Evolutionary conservation across 805 yeast species (phyloP).

Genomic region (Nakazawaea anatomiae): DNA sequence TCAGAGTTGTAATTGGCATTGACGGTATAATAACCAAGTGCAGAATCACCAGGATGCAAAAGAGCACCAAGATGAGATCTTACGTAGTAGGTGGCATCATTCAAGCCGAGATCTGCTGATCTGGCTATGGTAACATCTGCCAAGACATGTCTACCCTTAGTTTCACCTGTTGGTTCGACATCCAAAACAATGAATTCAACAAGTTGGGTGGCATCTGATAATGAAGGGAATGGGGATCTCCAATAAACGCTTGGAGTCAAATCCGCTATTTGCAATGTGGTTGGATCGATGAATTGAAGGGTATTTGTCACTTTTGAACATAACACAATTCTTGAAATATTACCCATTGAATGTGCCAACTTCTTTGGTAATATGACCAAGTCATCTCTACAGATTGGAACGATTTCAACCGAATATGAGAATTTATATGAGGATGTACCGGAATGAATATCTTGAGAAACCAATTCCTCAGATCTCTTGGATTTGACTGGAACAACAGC

Average conservation of each 20-base stretch:
- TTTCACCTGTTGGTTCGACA: slow-evolving; percentile 84
- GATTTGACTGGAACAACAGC: slow-evolving; percentile 81
- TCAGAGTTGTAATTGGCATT: slow-evolving; percentile 88
- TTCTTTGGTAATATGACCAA: slow-evolving; percentile 86
- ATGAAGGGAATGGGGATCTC: slow-evolving; percentile 74
- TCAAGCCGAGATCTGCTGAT: slow-evolving; percentile 79
- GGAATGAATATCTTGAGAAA: slow-evolving; percentile 88
- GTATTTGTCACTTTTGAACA: slow-evolving; percentile 82
- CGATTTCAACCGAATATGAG: slow-evolving; percentile 87
- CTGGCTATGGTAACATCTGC: slow-evolving; percentile 94
- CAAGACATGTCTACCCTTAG: slow-evolving; percentile 69
- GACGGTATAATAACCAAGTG: slow-evolving; percentile 80
- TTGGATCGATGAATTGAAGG: slow-evolving; percentile 83
- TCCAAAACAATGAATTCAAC: slow-evolving; percentile 88
- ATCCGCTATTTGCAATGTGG: slow-evolving; percentile 73
- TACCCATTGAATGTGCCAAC: slow-evolving; percentile 78
- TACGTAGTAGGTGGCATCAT: slow-evolving; percentile 76
- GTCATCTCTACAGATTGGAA: slow-evolving; percentile 96
- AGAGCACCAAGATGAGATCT: slow-evolving; percentile 92
- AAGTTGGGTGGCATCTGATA: slow-evolving; percentile 70
- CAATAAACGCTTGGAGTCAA: slow-evolving; percentile 67
- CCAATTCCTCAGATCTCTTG: slow-evolving; percentile 85
- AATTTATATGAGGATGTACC: slow-evolving; percentile 86
- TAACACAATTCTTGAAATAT: slow-evolving; percentile 71
- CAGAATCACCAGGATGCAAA: slow-evolving; percentile 95